A percentile compares a stretch with the other conserved stretches of the same genome.
phyloP scores from a whole-genome alignment of 1,284 basidiomycete genomes.

The Cutaneotrichosporon dermatis region DNA sequence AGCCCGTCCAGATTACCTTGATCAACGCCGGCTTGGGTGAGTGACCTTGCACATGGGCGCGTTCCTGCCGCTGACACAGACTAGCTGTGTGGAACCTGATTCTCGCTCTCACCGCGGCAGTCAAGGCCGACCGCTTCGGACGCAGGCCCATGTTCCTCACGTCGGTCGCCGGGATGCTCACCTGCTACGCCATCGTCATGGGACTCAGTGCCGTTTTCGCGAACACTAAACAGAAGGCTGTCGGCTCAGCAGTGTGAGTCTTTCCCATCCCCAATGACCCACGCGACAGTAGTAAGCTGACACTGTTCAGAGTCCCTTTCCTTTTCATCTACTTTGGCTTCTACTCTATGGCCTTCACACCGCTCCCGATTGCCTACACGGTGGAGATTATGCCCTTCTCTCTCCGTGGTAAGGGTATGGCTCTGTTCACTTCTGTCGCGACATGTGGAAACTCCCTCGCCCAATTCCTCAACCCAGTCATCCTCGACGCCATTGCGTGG shows the following conservation, averaged over 20 bases:
- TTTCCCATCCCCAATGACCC: neutral
- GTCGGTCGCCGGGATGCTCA: slow-evolving; percentile 10
- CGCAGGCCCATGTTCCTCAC: slow-evolving; percentile 30
- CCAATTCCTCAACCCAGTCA: slow-evolving; percentile 75
- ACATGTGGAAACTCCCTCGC: slow-evolving; percentile 63
- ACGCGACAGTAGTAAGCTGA: neutral
- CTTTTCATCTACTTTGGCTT: slow-evolving; percentile 49
- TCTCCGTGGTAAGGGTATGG: slow-evolving; percentile 27
- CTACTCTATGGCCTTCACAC: slow-evolving; percentile 26
- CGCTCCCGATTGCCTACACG: slow-evolving; percentile 14
- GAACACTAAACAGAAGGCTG: slow-evolving; percentile 2
- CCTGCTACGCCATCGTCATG: slow-evolving; percentile 15
- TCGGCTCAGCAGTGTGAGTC: slow-evolving; percentile 24
- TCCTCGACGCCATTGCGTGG: slow-evolving; percentile 49
- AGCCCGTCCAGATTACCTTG: slow-evolving; percentile 58
- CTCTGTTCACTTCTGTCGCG: slow-evolving; percentile 10
- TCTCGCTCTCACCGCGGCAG: slow-evolving; percentile 1
- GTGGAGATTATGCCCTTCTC: slow-evolving; percentile 31
- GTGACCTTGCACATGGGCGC: too few relatives aligned
- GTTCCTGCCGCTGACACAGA: too few relatives aligned
- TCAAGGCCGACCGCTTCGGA: slow-evolving; percentile 22
- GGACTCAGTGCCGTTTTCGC: slow-evolving; percentile 21
- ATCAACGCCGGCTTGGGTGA: slow-evolving; percentile 58
- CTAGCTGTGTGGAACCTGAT: slow-evolving; percentile 41
- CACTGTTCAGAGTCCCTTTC: slow-evolving; percentile 19